phyloP scores from a whole-genome alignment of 2,329 filamentous ascomycete genomes.

The Trichothecium roseum region DNA sequence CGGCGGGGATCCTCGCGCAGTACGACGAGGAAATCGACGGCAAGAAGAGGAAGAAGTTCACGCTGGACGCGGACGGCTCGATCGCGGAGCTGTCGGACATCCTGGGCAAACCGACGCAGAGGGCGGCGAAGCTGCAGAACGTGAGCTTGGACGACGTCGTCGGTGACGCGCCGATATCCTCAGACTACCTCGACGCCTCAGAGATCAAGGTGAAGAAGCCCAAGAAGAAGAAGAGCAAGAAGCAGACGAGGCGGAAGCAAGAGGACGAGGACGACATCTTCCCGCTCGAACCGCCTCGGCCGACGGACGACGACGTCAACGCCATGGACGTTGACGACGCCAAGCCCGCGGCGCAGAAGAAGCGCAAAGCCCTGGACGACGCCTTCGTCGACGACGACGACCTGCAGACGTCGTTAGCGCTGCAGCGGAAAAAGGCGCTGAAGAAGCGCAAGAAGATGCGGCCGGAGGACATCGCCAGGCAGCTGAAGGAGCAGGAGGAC shows the following conservation, averaged over 20 bases:
- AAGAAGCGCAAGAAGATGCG: slow-evolving; percentile 86
- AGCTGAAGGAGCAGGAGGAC: slow-evolving; percentile 57
- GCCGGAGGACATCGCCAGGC: slow-evolving; percentile 77
- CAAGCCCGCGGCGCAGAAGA: slow-evolving; percentile 40
- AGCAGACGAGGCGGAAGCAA: slow-evolving; percentile 60
- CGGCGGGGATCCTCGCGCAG: slow-evolving; percentile 66
- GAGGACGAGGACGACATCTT: slow-evolving; percentile 54
- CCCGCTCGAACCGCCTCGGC: slow-evolving; percentile 25
- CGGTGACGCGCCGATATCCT: slow-evolving; percentile 34
- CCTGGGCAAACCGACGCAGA: slow-evolving; percentile 39
- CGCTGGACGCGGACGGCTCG: slow-evolving; percentile 67
- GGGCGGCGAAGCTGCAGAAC: slow-evolving; percentile 52
- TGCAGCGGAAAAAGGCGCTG: slow-evolving; percentile 71
- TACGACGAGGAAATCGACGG: slow-evolving; percentile 94
- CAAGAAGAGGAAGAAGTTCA: slow-evolving; percentile 83
- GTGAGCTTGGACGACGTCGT: slow-evolving; percentile 73
- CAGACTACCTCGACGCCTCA: slow-evolving; percentile 80
- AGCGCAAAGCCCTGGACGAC: slow-evolving; percentile 53
- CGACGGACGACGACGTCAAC: slow-evolving; percentile 24
- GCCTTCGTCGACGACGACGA: slow-evolving; percentile 86
- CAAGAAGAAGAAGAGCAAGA: slow-evolving; percentile 86
- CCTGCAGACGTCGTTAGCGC: slow-evolving; percentile 72
- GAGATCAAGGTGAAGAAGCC: slow-evolving; percentile 91
- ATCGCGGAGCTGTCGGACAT: slow-evolving; percentile 53
- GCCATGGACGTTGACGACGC: slow-evolving; percentile 67